phyloP scores from a whole-genome alignment of 345 rosid genomes.

The Eucalyptus erythrocorys region DNA sequence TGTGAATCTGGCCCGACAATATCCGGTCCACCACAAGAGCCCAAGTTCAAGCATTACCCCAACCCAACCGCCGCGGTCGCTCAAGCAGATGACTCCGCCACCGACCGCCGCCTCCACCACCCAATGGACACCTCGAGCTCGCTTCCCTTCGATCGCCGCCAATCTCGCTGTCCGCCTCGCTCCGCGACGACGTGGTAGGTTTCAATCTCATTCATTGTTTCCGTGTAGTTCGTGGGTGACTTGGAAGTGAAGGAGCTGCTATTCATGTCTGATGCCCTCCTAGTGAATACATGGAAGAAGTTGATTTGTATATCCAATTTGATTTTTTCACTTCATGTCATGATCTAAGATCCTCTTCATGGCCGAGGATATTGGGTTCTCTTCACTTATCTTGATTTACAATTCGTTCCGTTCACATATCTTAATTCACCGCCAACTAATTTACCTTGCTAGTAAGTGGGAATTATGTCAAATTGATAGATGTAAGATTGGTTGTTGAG shows the following conservation, averaged over 20 bases:
- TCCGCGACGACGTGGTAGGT: neutral
- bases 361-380: too few relatives aligned
- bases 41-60: neutral
- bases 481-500: too few relatives aligned
- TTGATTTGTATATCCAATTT: too few relatives aligned
- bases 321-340: too few relatives aligned
- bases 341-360: too few relatives aligned
- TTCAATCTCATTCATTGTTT: neutral
- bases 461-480: too few relatives aligned
- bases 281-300: neutral
- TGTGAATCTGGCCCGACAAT: neutral
- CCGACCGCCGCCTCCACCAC: neutral
- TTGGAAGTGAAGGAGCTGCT: neutral
- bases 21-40: neutral
- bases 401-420: too few relatives aligned
- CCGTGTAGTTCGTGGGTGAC: neutral
- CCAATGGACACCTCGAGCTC: neutral
- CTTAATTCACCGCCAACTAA: too few relatives aligned
- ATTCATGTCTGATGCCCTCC: neutral
- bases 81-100: neutral
- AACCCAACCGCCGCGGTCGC: neutral
- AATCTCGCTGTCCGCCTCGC: neutral
- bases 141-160: neutral
- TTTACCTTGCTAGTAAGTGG: too few relatives aligned
- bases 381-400: too few relatives aligned